Conservation (phyloP, 2,329 filamentous ascomycete genomes). For the Penicillium aurantiogriseum region DNA sequence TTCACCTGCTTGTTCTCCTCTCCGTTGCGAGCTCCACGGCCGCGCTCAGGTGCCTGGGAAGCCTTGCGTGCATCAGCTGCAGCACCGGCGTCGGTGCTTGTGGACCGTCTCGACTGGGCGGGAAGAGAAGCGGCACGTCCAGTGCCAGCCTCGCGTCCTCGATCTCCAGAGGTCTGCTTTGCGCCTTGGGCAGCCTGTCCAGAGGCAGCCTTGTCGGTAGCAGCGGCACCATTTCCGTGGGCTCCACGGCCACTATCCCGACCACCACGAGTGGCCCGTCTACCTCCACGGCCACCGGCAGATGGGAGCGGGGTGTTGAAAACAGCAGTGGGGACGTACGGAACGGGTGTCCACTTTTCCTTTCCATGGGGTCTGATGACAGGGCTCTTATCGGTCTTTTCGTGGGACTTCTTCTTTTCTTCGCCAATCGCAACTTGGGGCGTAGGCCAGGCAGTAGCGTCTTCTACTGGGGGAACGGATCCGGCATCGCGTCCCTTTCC, state of each 20-base stretch:
- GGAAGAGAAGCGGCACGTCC: constrained; percentile 42
- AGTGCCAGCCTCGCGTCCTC: constrained; percentile 38
- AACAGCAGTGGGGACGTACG: constrained; percentile 77
- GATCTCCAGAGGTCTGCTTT: constrained; percentile 35
- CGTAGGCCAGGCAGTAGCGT: constrained; percentile 84
- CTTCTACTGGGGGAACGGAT: constrained; percentile 65
- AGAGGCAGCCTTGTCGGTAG: constrained; percentile 36
- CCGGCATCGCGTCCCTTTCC: constrained; percentile 44
- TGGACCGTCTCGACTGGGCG: constrained; percentile 37
- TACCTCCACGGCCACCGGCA: constrained; percentile 50
- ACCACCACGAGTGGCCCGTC: constrained; percentile 57
- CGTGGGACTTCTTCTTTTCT: constrained; percentile 68
- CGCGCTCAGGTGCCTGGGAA: constrained; percentile 32
- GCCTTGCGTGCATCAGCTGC: constrained; percentile 35
- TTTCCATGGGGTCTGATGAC: constrained; percentile 62
- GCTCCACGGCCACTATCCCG: constrained; percentile 50
- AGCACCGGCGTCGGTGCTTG: constrained; percentile 33
- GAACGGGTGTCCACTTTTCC: constrained; percentile 80
- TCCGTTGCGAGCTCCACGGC: constrained; percentile 32
- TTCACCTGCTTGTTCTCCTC: constrained; percentile 34
- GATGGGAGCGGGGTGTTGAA: constrained; percentile 75
- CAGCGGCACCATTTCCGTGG: constrained; percentile 33
- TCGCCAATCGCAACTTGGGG: constrained; percentile 76
- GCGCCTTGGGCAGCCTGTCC: constrained; percentile 28
- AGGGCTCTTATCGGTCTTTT: constrained; percentile 62